A percentile compares a stretch with the other conserved stretches of the same genome.
Evolutionary conservation across 2,329 filamentous ascomycete genomes (phyloP).

Genomic region (Scedosporium dehoogii): DNA sequence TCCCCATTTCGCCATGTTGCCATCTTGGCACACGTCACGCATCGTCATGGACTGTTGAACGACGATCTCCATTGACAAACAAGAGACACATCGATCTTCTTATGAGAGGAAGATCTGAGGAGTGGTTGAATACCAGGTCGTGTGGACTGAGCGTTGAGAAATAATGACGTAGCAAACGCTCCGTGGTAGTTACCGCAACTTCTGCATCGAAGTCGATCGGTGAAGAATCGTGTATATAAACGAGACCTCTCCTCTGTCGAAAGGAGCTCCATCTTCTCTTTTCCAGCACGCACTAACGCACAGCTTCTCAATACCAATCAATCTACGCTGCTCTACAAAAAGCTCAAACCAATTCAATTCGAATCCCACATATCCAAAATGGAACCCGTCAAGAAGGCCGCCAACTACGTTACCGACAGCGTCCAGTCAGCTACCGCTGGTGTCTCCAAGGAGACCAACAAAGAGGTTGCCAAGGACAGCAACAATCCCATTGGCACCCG

Average conservation of each 20-base stretch:
- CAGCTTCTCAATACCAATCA: neutral
- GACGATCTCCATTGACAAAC: too few species aligned
- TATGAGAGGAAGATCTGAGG: too few species aligned
- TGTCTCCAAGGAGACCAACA: slow-evolving; percentile 62
- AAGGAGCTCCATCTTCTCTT: neutral
- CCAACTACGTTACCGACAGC: slow-evolving; percentile 60
- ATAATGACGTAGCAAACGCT: too few species aligned
- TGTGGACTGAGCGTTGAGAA: too few species aligned
- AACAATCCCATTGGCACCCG: slow-evolving; percentile 44
- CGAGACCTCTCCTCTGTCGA: neutral
- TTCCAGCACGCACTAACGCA: neutral
- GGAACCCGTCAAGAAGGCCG: slow-evolving; percentile 48
- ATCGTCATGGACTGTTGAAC: too few species aligned
- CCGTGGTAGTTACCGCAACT: too few species aligned
- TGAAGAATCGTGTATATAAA: slow-evolving; percentile 5
- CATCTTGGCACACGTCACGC: too few species aligned
- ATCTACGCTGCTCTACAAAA: neutral
- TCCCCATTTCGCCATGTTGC: too few species aligned
- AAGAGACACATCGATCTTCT: too few species aligned
- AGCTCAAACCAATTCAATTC: slow-evolving; percentile 10
- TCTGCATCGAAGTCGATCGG: too few species aligned
- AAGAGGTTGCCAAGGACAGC: slow-evolving; percentile 55
- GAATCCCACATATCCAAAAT: slow-evolving; percentile 27
- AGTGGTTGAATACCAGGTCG: too few species aligned
- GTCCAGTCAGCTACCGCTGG: slow-evolving; percentile 46